Evolutionary conservation across 257 asterid species (phyloP).

Genomic region (Rubia yunnanensis): DNA sequence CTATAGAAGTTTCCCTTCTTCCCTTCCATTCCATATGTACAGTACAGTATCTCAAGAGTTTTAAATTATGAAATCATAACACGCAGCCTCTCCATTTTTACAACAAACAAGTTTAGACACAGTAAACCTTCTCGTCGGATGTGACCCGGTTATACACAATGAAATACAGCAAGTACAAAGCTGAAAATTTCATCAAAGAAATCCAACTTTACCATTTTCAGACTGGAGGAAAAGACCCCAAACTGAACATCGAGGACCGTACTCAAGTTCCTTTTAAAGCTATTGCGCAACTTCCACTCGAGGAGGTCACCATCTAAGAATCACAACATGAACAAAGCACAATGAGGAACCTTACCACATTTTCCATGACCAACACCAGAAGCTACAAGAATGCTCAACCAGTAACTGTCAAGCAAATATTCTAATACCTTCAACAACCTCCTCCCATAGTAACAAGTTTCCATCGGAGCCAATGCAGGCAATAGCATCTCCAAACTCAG

Average conservation of each 20-base stretch:
- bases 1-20: constrained; percentile 66
- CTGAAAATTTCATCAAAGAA: constrained; percentile 6
- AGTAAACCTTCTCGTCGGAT: background rate
- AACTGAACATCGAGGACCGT: constrained; percentile 63
- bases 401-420: background rate
- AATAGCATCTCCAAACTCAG: constrained; percentile 73
- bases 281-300: constrained; percentile 66
- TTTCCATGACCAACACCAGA: background rate
- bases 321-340: constrained; percentile 7
- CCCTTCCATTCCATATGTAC: constrained; percentile 36
- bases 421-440: constrained; percentile 48
- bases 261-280: constrained; percentile 43
- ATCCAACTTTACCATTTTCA: constrained; percentile 66
- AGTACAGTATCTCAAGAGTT: background rate
- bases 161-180: background rate
- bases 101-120: background rate
- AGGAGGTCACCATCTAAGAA: constrained; percentile 44
- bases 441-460: constrained; percentile 74
- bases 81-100: background rate
- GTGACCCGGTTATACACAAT: background rate
- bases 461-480: constrained; percentile 70
- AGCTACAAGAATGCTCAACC: background rate
- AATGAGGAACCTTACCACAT: constrained; percentile 11
- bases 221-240: constrained; percentile 49
- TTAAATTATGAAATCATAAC: background rate